Evolutionary conservation across 768 basidiomycete species (phyloP).

Genomic region (Trichaptum fuscoviolaceum): DNA sequence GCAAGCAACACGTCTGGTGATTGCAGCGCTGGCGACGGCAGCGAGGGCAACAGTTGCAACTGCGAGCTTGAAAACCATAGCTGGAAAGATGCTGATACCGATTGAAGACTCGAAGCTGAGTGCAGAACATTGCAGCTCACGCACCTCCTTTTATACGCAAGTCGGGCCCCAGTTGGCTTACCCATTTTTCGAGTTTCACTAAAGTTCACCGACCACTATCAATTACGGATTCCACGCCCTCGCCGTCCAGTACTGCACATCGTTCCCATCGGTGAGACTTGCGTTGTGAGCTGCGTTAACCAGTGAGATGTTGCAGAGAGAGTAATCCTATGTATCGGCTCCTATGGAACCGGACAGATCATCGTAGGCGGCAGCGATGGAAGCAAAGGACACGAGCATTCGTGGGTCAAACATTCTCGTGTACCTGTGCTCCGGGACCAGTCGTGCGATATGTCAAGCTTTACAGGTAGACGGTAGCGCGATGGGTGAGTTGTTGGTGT

Average conservation of each 20-base stretch:
- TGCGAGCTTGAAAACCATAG: constrained; percentile 4
- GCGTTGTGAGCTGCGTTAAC: not conserved
- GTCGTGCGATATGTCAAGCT: not conserved
- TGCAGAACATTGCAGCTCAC: not conserved
- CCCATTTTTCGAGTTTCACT: not conserved
- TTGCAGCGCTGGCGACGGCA: constrained; percentile 3
- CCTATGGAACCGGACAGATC: not conserved
- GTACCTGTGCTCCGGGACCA: not conserved
- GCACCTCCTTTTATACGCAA: not conserved
- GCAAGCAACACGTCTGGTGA: constrained; percentile 17
- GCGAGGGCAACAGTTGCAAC: constrained; percentile 1
- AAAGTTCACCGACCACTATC: not conserved
- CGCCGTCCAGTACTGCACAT: not conserved
- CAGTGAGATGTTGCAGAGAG: not conserved
- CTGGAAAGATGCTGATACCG: not conserved
- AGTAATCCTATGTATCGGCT: not conserved
- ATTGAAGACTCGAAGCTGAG: constrained; percentile 1
- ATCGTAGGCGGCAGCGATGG: not conserved
- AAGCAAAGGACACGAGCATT: not conserved
- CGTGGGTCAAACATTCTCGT: not conserved
- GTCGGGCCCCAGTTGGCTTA: not conserved
- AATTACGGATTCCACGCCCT: not conserved
- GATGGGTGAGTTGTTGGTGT: not conserved
- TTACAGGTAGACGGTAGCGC: not conserved
- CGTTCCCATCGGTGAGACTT: not conserved